phyloP scores from a whole-genome alignment of 2,329 filamentous ascomycete genomes.

The Xylariaceae sp. region DNA sequence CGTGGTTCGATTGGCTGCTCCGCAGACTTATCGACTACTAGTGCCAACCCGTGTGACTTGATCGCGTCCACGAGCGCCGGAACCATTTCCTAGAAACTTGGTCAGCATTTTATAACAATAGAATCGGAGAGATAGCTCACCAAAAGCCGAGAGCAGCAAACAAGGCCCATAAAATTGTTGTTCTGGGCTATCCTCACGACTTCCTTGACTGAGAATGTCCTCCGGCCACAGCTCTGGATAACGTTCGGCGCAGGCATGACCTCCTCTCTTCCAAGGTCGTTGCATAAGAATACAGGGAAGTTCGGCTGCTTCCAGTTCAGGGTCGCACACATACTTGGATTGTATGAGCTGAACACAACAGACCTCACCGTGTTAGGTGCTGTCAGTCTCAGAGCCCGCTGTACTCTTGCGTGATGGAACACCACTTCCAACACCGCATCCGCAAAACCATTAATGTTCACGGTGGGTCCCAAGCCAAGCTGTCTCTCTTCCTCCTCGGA shows the following conservation, averaged over 20 bases:
- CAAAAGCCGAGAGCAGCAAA: slow-evolving; percentile 82
- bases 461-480: slow-evolving; percentile 66
- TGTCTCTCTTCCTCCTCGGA: slow-evolving; percentile 66
- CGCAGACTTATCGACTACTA: slow-evolving; percentile 82
- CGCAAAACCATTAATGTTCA: slow-evolving; percentile 81
- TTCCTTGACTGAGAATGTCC: slow-evolving; percentile 86
- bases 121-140: slow-evolving; percentile 46
- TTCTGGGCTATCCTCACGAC: slow-evolving; percentile 86
- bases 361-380: slow-evolving; percentile 71
- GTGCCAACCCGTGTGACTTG: slow-evolving; percentile 86
- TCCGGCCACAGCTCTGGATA: slow-evolving; percentile 57
- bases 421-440: slow-evolving; percentile 81
- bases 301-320: slow-evolving; percentile 99
- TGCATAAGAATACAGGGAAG: slow-evolving; percentile 93
- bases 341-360: slow-evolving; percentile 92
- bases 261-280: slow-evolving; percentile 72
- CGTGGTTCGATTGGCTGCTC: slow-evolving; percentile 40
- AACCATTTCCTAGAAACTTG: slow-evolving; percentile 69
- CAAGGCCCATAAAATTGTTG: slow-evolving; percentile 97
- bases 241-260: slow-evolving; percentile 32
- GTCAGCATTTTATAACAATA: too few relatives aligned
- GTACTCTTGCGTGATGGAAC: slow-evolving; percentile 80
- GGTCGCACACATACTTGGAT: slow-evolving; percentile 82
- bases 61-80: slow-evolving; percentile 89
- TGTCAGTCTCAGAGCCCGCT: slow-evolving; percentile 55